Conservation (phyloP, 495 filamentous ascomycete species). For the Neurospora sp. region DNA sequence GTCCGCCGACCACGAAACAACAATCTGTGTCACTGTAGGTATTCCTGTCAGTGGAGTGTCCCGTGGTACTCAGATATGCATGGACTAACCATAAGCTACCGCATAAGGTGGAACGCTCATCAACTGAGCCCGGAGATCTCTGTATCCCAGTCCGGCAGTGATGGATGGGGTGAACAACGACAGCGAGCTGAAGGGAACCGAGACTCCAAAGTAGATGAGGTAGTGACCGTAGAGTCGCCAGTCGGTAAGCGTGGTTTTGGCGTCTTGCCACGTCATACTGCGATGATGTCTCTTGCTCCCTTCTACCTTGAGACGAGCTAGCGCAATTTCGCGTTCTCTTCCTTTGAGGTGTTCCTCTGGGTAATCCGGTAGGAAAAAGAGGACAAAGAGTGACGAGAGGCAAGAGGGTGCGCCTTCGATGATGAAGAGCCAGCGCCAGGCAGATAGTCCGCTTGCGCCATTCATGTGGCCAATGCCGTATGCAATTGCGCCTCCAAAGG, state of each 20-base stretch:
- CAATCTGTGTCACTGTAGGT: slow-evolving; percentile 34
- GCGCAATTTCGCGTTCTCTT: slow-evolving; percentile 47
- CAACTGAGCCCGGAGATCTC: slow-evolving; percentile 52
- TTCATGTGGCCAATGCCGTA: slow-evolving; percentile 62
- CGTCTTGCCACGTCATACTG: slow-evolving; percentile 51
- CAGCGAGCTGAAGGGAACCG: slow-evolving; percentile 55
- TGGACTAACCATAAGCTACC: slow-evolving; percentile 42
- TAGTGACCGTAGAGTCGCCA: slow-evolving; percentile 57
- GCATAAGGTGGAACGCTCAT: slow-evolving; percentile 74
- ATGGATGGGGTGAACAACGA: slow-evolving; percentile 64
- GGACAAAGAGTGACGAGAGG: slow-evolving; percentile 43
- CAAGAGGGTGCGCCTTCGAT: slow-evolving; percentile 56
- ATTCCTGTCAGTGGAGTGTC: background rate
- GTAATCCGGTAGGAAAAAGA: slow-evolving; percentile 56
- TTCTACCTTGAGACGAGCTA: slow-evolving; percentile 41
- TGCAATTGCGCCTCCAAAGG: slow-evolving; percentile 61
- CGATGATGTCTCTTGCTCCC: slow-evolving; percentile 45
- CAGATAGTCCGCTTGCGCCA: slow-evolving; percentile 43
- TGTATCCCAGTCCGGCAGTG: slow-evolving; percentile 54
- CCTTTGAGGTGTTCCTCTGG: slow-evolving; percentile 48
- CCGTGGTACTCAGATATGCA: background rate
- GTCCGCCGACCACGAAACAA: slow-evolving; percentile 54
- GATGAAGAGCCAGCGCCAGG: slow-evolving; percentile 70
- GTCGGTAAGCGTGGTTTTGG: slow-evolving; percentile 46
- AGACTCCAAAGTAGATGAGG: slow-evolving; percentile 55